These are phyloP conservation scores for Metschnikowia picachoensis DNA, from an alignment of 805 yeast genomes.

Conservation along the genomic window DNA sequence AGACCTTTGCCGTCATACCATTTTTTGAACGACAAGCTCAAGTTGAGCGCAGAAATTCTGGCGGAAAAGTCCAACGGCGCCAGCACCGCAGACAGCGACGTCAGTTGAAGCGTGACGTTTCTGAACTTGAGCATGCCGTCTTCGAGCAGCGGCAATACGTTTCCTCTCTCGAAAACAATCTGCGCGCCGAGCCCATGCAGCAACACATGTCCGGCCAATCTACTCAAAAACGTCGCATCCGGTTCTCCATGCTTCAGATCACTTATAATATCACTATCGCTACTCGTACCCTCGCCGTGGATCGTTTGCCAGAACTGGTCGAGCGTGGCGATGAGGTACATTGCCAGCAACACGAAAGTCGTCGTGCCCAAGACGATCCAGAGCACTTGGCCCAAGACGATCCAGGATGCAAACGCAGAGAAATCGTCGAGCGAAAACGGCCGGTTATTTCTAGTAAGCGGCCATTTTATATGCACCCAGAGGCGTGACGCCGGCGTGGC, in stretches of 20 bases:
- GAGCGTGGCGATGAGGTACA: conserved; percentile 41
- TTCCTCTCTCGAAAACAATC: conserved; percentile 36
- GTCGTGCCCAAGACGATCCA: conserved; percentile 58
- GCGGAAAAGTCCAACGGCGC: conserved; percentile 28
- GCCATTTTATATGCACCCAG: conserved; percentile 44
- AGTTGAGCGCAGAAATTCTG: conserved; percentile 38
- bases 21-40: conserved; percentile 47
- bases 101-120: conserved; percentile 28
- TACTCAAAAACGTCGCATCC: conserved; percentile 30
- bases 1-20: conserved; percentile 56
- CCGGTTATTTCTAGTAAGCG: conserved; percentile 44
- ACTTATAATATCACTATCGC: conserved; percentile 7
- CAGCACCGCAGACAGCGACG: conserved; percentile 12
- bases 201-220: conserved; percentile 32
- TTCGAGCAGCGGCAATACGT: conserved; percentile 40
- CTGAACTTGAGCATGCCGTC: conserved; percentile 49
- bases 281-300: conserved; percentile 22
- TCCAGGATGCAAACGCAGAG: conserved; percentile 54
- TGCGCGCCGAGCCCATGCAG: conserved; percentile 37
- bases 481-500: conserved; percentile 28
- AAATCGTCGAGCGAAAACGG: conserved; percentile 49
- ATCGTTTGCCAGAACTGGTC: conserved; percentile 26
- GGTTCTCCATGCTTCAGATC: not conserved
- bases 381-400: conserved; percentile 52
- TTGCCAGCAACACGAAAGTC: conserved; percentile 46